Evolutionary conservation across 495 filamentous ascomycete genomes (phyloP).

Genomic region (Glarea lozoyensis): DNA sequence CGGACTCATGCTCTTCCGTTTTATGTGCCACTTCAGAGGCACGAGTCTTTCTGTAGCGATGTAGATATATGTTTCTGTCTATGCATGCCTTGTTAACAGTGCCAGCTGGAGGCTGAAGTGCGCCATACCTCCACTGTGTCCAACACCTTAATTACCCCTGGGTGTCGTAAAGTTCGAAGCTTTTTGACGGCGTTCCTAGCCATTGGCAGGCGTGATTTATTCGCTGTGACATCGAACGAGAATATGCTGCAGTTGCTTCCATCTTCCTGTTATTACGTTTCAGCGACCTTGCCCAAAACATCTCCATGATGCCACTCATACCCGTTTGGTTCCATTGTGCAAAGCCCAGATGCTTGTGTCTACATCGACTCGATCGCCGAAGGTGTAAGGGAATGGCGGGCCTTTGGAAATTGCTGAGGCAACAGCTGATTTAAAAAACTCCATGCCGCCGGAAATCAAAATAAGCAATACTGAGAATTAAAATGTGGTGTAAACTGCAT

Average conservation of each 20-base stretch:
- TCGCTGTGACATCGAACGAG: constrained; percentile 76
- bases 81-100: constrained; percentile 11
- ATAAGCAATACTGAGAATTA: neutral
- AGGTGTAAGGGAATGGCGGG: constrained; percentile 80
- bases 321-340: constrained; percentile 83
- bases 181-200: constrained; percentile 91
- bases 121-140: constrained; percentile 87
- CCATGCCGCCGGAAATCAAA: constrained; percentile 47
- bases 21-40: constrained; percentile 79
- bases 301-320: constrained; percentile 30
- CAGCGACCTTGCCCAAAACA: neutral
- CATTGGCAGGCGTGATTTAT: constrained; percentile 71
- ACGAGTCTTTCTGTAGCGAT: constrained; percentile 86
- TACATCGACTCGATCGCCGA: constrained; percentile 82
- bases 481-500: neutral
- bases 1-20: constrained; percentile 68
- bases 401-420: constrained; percentile 94
- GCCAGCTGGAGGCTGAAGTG: neutral
- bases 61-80: constrained; percentile 90
- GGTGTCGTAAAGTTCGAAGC: constrained; percentile 82
- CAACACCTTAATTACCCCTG: constrained; percentile 84
- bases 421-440: constrained; percentile 95
- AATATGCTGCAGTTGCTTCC: constrained; percentile 92
- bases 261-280: constrained; percentile 57
- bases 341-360: constrained; percentile 89